Evolutionary conservation across 1,139 yeast genomes (phyloP), one percentile per base, ranked within the genome.

Genomic region (Zygoascus sp.): DNA sequence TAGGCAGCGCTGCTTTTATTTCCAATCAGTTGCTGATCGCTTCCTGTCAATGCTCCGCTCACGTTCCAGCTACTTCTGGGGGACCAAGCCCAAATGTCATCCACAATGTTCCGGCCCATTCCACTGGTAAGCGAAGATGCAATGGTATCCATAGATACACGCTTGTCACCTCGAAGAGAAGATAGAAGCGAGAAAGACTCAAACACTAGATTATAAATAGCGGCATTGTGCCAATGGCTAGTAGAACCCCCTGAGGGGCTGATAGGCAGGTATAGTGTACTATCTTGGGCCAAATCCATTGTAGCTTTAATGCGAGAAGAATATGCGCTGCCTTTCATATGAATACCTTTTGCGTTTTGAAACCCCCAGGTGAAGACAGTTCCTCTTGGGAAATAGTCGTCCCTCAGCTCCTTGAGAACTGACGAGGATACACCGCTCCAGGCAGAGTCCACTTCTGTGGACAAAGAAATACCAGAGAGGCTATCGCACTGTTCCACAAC

Each of bases 361-460:
- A 40, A 9, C 11, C 75, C 78, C 82, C 84, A 82, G 0, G 77
- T 66, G 66, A 85, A 77, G 0, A 86, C 57, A 17, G 75, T 62
- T 2, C 74, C 72, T 58, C 83, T 84, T 7, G 89, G 80, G 49
- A 79, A 70, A 55, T 79, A 81, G 53, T 88, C 95, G 62, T 90
- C 96, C 45, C 79, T 71, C 23, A 89, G 50, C 17, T 73, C 75
- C 11, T 69, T 61, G 27, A 89, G 52, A 53, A 81, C 57, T 40
- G 73, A 73, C 32, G 70, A 63, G 1, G 86, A 66, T 56, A 85
- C 82, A 0, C 96, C 96, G 38, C 90, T 83, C 97, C 97, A 92
- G 0, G 83, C 84, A 32, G 79, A 73, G 60, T 85, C 92, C 5
- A 82, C 56, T 45, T 88, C 95, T 0, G 84, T 75, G 1, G 81